phyloP scores from a whole-genome alignment of 2,329 filamentous ascomycete genomes.

The Diaporthe sp. region DNA sequence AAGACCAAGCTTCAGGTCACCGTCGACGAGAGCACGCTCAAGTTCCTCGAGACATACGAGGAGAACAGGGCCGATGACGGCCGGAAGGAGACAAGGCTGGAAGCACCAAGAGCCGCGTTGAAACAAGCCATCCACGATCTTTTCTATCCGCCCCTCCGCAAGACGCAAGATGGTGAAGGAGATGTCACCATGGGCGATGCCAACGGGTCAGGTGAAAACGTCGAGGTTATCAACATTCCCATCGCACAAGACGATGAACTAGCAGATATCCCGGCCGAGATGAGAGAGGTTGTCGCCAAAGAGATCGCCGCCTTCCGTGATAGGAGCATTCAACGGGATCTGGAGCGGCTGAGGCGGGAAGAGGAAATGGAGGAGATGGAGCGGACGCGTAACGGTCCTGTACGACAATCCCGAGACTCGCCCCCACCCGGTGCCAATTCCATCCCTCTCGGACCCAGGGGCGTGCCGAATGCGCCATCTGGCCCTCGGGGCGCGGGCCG shows the following conservation, averaged over 20 bases:
- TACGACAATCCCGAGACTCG: slow-evolving; percentile 74
- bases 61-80: slow-evolving; percentile 72
- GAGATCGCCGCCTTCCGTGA: slow-evolving; percentile 97
- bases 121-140: slow-evolving; percentile 76
- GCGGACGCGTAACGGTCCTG: slow-evolving; percentile 74
- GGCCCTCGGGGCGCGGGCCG: slow-evolving; percentile 66
- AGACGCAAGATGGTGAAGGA: slow-evolving; percentile 69
- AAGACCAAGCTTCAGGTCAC: slow-evolving; percentile 78
- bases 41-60: slow-evolving; percentile 87
- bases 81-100: slow-evolving; percentile 73
- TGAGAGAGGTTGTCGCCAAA: slow-evolving; percentile 92
- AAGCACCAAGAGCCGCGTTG: slow-evolving; percentile 75
- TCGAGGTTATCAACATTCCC: slow-evolving; percentile 91
- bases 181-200: slow-evolving; percentile 75
- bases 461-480: slow-evolving; percentile 79
- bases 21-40: slow-evolving; percentile 84
- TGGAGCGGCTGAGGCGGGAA: slow-evolving; percentile 87
- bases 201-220: slow-evolving; percentile 60
- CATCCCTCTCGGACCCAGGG: slow-evolving; percentile 79
- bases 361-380: slow-evolving; percentile 94
- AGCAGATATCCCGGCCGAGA: slow-evolving; percentile 93
- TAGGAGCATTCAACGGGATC: slow-evolving; percentile 85
- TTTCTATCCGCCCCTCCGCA: slow-evolving; percentile 69
- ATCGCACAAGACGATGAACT: slow-evolving; percentile 91
- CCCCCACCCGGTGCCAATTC: slow-evolving; percentile 78